phyloP scores from a whole-genome alignment of 306 rosid genomes.

The Echinosophora koreensis region DNA sequence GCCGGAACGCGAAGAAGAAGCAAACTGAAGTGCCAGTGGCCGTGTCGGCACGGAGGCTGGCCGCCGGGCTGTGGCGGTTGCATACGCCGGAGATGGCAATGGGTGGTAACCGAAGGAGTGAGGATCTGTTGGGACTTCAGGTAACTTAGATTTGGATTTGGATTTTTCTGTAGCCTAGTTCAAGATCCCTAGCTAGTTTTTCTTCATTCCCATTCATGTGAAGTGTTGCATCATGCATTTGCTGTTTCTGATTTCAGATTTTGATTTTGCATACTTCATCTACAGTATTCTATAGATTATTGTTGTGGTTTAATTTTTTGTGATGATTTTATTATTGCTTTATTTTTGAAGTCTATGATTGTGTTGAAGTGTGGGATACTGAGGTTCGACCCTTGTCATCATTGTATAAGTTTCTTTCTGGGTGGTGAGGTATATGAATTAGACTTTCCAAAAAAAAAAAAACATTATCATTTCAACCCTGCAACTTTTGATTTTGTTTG shows the following conservation, averaged over 20 bases:
- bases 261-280: slow-evolving; percentile 38
- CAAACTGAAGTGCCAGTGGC: slow-evolving; percentile 40
- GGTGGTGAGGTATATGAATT: slow-evolving; percentile 18
- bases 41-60: slow-evolving; percentile 84
- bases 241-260: slow-evolving; percentile 27
- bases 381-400: slow-evolving; percentile 44
- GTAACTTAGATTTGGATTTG: slow-evolving; percentile 48
- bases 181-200: slow-evolving; percentile 37
- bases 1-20: slow-evolving; percentile 53
- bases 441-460: not conserved
- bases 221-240: not conserved
- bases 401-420: slow-evolving; percentile 27
- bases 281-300: slow-evolving; percentile 23
- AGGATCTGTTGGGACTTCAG: slow-evolving; percentile 61
- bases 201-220: not conserved
- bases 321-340: slow-evolving; percentile 42
- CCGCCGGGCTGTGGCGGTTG: slow-evolving; percentile 88
- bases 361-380: slow-evolving; percentile 14
- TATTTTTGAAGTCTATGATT: slow-evolving; percentile 34
- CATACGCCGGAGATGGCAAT: slow-evolving; percentile 70
- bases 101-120: slow-evolving; percentile 7
- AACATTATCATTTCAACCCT: not conserved
- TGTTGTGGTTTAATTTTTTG: not conserved
- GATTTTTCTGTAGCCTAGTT: not conserved
- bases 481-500: not conserved